Evolutionary conservation across 768 basidiomycete genomes (phyloP), one percentile per base, ranked within the genome.

Genomic region (Lanmaoa pseudosensibilis): DNA sequence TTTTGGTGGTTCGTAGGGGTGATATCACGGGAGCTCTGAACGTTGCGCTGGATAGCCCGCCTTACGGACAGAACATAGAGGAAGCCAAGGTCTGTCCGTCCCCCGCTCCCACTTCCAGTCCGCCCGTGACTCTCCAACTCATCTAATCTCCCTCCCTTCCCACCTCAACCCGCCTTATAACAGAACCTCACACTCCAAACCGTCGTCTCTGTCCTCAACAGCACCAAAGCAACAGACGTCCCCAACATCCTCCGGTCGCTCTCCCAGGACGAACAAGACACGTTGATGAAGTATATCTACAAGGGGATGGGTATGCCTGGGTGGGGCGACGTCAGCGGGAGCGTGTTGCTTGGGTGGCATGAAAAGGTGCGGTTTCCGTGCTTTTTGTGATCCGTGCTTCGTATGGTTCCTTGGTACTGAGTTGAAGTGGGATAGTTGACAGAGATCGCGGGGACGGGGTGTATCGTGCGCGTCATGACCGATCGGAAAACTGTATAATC

Each of bases 231-330:
- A 6, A 81, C 91, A 2, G 95, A 98, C 59, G 92, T 98, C 59
- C 79, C 88, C 3, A 75, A 75, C 25, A 84, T 90, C 48, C 80
- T 97, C 70, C 89, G 86, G 65, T 71, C 79, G 0, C 80, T 98
- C 32, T 81, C 86, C 3, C 81, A 81, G 62, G 88, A 91, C 49
- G 75, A 81, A 43, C 92, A 94, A 66, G 96, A 97, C 67, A 90
- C 87, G 33, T 80, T 98, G 52, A 98, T 97, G 96, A 96, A 95
- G 70, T 98, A 96, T 68, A 77, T 98, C 16, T 98, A 98, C 83
- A 98, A 98, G 76, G 95, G 92, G 16, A 98, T 97, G 95, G 83
- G 78, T 18, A 72, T 80, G 65, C 77, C 79, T 2, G 85, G 79
- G 16, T 78, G 81, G 70, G 80, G 83, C 32, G 86, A 87, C 59